Evolutionary conservation across 805 yeast genomes (phyloP).

Genomic region (Sugiyamaella chiloensis): DNA sequence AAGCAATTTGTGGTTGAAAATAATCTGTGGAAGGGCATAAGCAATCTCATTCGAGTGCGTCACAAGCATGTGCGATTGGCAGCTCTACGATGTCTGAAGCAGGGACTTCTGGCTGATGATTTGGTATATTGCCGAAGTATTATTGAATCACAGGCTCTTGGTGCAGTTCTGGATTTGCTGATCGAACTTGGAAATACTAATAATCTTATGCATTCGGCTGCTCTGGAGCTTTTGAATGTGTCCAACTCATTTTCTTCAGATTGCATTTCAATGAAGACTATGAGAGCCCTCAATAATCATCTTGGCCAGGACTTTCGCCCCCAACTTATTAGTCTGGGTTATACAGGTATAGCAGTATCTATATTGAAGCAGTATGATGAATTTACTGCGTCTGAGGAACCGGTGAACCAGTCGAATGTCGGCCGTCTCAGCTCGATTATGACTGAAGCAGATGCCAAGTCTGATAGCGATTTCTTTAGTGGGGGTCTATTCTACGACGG

Average conservation of each 20-base stretch:
- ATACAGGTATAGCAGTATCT: conserved; percentile 26
- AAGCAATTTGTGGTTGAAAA: conserved; percentile 62
- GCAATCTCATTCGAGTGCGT: conserved; percentile 45
- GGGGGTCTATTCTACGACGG: not conserved
- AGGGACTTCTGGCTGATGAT: conserved; percentile 60
- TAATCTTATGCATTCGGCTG: conserved; percentile 69
- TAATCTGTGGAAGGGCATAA: conserved; percentile 54
- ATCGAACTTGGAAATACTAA: conserved; percentile 47
- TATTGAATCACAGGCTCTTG: conserved; percentile 51
- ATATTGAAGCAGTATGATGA: conserved; percentile 14
- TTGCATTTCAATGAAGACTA: not conserved
- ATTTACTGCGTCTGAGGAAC: not conserved
- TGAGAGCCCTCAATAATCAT: conserved; percentile 29
- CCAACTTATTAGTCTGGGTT: conserved; percentile 32
- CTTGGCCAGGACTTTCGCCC: conserved; percentile 32
- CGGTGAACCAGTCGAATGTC: not conserved
- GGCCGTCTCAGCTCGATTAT: conserved; percentile 7
- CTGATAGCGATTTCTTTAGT: conserved; percentile 5
- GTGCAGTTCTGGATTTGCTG: conserved; percentile 48
- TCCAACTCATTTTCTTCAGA: not conserved
- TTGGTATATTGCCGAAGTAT: conserved; percentile 56
- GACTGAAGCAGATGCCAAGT: conserved; percentile 13
- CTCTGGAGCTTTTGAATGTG: conserved; percentile 53
- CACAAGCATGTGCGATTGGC: conserved; percentile 58
- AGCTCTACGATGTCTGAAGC: conserved; percentile 65